Evolutionary conservation across 305 asterid genomes (phyloP).

Genomic region (Salvia sclarea): DNA sequence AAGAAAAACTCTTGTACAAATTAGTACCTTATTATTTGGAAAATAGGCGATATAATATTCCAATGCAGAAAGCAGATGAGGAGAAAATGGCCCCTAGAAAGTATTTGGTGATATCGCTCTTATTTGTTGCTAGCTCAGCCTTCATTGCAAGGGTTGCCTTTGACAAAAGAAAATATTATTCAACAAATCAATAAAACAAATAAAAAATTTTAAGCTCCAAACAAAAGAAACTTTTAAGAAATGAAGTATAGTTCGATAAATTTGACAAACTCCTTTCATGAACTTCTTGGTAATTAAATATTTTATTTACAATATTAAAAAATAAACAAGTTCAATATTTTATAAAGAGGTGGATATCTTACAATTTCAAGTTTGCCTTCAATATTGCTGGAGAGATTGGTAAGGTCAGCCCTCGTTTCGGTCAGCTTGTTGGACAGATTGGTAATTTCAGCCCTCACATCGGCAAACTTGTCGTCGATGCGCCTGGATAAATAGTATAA

Average conservation of each 20-base stretch:
- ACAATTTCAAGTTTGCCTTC: conserved; percentile 6
- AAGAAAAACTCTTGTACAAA: neutral
- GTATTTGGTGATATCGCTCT: conserved; percentile 5
- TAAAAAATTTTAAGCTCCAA: neutral
- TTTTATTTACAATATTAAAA: too few species aligned
- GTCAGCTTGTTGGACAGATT: neutral
- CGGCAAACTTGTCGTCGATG: neutral
- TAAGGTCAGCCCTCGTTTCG: neutral
- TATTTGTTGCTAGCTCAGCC: neutral
- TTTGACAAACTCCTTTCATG: neutral
- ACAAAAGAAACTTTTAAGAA: neutral
- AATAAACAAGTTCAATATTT: neutral
- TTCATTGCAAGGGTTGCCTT: neutral
- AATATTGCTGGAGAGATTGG: neutral
- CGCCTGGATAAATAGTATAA: neutral
- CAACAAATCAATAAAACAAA: neutral
- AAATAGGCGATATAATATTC: conserved; percentile 1
- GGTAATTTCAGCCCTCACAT: neutral
- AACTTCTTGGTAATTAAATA: too few species aligned
- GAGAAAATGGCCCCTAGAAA: conserved; percentile 6
- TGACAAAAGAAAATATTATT: neutral
- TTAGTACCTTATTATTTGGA: neutral
- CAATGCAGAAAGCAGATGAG: conserved; percentile 3
- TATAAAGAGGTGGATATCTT: neutral
- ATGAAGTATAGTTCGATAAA: neutral